Evolutionary conservation across 73 alveolate species (phyloP).

Genomic region (Tetrahymena borealis): DNA sequence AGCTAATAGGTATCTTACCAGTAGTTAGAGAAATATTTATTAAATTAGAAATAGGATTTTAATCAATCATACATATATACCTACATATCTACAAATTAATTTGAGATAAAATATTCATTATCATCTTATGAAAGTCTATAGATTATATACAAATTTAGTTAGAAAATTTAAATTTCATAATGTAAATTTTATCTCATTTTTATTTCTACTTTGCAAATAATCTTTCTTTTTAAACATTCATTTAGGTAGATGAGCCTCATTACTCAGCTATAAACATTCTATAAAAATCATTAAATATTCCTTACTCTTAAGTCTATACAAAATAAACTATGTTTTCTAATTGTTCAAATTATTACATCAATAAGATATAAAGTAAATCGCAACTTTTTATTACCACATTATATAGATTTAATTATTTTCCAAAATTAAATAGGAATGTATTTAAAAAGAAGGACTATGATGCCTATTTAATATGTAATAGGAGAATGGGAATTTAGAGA

Average conservation of each 20-base stretch:
- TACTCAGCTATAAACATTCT: neutral
- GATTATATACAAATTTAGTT: neutral
- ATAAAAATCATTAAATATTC: neutral
- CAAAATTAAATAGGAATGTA: neutral
- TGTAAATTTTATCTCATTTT: neutral
- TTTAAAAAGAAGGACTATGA: neutral
- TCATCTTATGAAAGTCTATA: no score
- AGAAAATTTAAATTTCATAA: neutral
- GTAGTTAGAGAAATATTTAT: no score
- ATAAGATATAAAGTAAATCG: neutral
- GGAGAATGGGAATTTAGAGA: slow-evolving; percentile 1
- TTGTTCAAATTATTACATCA: neutral
- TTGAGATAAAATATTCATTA: no score
- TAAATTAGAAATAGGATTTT: no score
- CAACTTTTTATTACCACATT: neutral
- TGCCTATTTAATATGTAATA: neutral
- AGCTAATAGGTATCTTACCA: no score
- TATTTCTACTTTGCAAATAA: neutral
- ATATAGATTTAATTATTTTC: neutral
- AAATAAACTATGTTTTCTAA: neutral
- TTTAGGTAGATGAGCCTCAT: neutral
- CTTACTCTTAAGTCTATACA: neutral
- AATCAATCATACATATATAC: no score
- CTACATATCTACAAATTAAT: no score
- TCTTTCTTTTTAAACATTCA: neutral